Evolutionary conservation across 331 rosid species (phyloP), one percentile per base, ranked within the genome.

Genomic region (Malus hybrid): DNA sequence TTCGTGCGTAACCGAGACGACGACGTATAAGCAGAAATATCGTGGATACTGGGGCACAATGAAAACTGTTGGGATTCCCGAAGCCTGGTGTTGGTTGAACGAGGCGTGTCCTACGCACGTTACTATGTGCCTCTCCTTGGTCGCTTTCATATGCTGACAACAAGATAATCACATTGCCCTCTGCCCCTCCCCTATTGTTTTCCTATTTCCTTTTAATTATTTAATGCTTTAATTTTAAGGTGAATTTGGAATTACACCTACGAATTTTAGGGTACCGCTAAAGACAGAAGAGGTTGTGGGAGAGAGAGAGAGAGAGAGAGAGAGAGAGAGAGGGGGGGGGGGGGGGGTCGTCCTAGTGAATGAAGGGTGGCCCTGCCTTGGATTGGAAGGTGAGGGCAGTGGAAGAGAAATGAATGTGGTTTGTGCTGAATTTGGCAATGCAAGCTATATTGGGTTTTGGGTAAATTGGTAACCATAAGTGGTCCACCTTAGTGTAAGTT

Each of bases 61-160:
- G 10, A 60, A 73, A 7, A 53, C 44, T 26, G 72, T 71, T 78
- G 78, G 75, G 75, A 74, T 68, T 74, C 75, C 71, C 75, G 11
- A 79, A n/a, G 71, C 72, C 58, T 39, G 78, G 72, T 69, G 74
- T 71, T 79, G 20, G 80, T 75, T 79, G 86, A 63, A 73, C 77
- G 85, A 53, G 82, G 82, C 74, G 85, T 79, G 91, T 74, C 77
- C 71, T 75, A 71, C 66, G 72, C 70, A 68, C 63, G 80, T 71
- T 83, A 74, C 76, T 48, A 72, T 81, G 82, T 19, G 67, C 18
- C 76, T 75, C 26, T 63, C 74, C 64, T 42, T 18, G 48, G 73
- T 81, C 86, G 63, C 83, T 80, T 22, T 80, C 71, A 53, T 33
- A 73, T 50, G 20, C 80, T 68, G 78, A 80, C 82, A 67, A 34